Conservation (phyloP, 352 stramenopile species). For the Saprolegnia diclina region DNA sequence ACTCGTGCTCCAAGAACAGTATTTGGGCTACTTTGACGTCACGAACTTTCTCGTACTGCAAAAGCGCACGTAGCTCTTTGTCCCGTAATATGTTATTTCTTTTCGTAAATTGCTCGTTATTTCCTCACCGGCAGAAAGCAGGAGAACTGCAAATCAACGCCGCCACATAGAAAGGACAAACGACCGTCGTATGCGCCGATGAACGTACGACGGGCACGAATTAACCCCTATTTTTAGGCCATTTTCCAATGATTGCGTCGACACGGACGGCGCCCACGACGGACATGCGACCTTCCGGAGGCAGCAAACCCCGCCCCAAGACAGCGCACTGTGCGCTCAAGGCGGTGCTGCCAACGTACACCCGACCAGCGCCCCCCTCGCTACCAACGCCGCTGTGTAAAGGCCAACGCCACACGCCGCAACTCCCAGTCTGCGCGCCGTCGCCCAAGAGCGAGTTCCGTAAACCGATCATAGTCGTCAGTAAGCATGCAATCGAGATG, state of each 20-base stretch:
- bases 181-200: too few species aligned
- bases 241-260: background rate
- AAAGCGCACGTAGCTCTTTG: constrained; percentile 8
- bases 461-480: background rate
- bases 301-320: background rate
- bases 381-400: background rate
- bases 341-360: background rate
- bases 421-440: background rate
- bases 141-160: too few species aligned
- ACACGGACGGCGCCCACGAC: background rate
- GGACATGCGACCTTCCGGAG: background rate
- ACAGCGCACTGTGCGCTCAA: background rate
- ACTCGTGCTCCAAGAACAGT: constrained; percentile 66
- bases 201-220: too few species aligned
- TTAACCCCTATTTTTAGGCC: background rate
- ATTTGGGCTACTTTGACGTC: constrained; percentile 15
- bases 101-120: background rate
- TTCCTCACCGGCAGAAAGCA: too few species aligned
- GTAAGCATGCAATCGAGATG: background rate
- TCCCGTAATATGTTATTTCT: too few species aligned
- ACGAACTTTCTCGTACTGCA: constrained; percentile 4
- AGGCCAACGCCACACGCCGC: background rate
- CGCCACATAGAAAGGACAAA: too few species aligned
- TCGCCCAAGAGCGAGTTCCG: background rate
- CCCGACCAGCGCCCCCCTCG: too few species aligned